These are phyloP conservation scores for Blastomyces gilchristii DNA, from an alignment of 2,329 filamentous ascomycete species.

Conservation along the genomic window DNA sequence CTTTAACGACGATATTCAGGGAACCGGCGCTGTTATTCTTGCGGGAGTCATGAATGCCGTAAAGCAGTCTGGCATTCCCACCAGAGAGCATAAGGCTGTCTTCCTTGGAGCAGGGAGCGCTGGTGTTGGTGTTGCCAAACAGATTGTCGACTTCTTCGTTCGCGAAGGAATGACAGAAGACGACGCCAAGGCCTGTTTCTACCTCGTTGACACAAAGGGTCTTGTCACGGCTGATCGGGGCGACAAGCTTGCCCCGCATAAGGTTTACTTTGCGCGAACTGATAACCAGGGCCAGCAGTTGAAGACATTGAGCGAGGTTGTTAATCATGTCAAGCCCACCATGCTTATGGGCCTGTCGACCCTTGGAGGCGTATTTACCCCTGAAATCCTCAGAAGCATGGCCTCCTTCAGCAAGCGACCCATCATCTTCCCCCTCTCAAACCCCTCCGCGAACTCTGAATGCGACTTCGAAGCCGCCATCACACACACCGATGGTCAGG, in stretches of 20 bases:
- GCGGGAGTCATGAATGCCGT: constrained; percentile 68
- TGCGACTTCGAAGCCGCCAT: constrained; percentile 94
- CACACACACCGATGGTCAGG: constrained; percentile 78
- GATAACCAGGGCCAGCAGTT: constrained; percentile 57
- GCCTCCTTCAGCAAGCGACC: constrained; percentile 60
- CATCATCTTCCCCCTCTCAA: constrained; percentile 92
- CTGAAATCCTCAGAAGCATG: constrained; percentile 62
- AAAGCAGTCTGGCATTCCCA: constrained; percentile 71
- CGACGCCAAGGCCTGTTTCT: constrained; percentile 84
- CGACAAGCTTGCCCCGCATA: constrained; percentile 86
- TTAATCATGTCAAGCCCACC: constrained; percentile 89
- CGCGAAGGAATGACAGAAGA: constrained; percentile 81
- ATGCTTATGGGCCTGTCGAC: constrained; percentile 91
- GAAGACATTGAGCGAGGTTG: constrained; percentile 76
- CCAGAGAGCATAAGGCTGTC: constrained; percentile 85
- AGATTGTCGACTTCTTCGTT: constrained; percentile 94
- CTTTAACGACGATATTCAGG: constrained; percentile 99
- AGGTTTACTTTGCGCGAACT: constrained; percentile 56
- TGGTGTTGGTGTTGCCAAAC: constrained; percentile 93
- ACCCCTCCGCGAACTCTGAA: constrained; percentile 92
- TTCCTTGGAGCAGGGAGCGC: constrained; percentile 95
- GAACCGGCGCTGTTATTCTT: constrained; percentile 88
- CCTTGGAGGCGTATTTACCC: constrained; percentile 88
- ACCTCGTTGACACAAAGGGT: constrained; percentile 93
- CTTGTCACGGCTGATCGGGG: constrained; percentile 88